Evolutionary conservation across 2,329 filamentous ascomycete genomes (phyloP).

Genomic region (Blastomyces parvus): DNA sequence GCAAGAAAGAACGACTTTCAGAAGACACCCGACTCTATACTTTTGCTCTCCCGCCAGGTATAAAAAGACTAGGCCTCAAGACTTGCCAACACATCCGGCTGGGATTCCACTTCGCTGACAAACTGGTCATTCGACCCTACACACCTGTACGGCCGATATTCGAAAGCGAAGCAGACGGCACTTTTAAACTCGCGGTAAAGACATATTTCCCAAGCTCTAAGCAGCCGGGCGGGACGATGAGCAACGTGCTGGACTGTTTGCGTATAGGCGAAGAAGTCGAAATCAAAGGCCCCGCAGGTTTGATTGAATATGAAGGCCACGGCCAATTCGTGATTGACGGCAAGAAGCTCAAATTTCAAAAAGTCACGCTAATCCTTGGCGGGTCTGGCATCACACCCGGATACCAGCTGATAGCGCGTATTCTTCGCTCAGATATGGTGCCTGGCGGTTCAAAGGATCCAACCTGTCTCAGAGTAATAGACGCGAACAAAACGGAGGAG

Average conservation of each 20-base stretch:
- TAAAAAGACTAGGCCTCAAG: conserved; percentile 38
- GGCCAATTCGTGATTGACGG: conserved; percentile 40
- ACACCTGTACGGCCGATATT: conserved; percentile 40
- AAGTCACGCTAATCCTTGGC: conserved; percentile 42
- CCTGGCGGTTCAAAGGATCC: conserved; percentile 20
- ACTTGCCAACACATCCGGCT: conserved; percentile 47
- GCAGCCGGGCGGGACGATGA: conserved; percentile 47
- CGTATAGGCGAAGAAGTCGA: conserved; percentile 42
- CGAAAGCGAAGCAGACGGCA: conserved; percentile 27
- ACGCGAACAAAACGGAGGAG: conserved; percentile 41
- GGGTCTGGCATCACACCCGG: conserved; percentile 46
- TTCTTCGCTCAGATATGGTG: conserved; percentile 24
- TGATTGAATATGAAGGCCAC: conserved; percentile 42
- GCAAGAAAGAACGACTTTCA: conserved; percentile 32
- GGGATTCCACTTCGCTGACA: conserved; percentile 45
- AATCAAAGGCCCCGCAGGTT: conserved; percentile 43
- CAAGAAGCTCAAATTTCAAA: conserved; percentile 34
- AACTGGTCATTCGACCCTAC: conserved; percentile 44
- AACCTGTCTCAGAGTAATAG: conserved; percentile 36
- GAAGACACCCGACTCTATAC: conserved; percentile 41
- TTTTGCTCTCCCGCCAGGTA: conserved; percentile 36
- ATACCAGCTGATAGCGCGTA: conserved; percentile 41
- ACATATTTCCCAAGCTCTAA: conserved; percentile 42
- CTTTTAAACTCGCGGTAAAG: conserved; percentile 43
- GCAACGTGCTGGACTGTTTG: conserved; percentile 45